Evolutionary conservation across 768 basidiomycete genomes (phyloP).

Genomic region (Gloeophyllum trabeum): DNA sequence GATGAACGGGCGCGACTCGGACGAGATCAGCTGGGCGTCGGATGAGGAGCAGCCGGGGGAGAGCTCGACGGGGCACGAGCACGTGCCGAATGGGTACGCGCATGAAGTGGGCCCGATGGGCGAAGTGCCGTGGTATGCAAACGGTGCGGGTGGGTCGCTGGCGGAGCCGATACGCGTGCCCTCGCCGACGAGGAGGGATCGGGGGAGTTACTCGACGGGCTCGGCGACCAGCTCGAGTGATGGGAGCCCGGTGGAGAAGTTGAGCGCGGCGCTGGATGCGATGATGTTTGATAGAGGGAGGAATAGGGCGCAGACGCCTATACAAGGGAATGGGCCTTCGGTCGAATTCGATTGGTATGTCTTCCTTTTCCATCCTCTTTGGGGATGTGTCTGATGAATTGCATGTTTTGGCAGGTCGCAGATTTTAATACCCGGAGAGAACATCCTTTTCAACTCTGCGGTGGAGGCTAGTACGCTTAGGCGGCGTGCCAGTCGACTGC

Average conservation of each 20-base stretch:
- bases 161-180: background rate
- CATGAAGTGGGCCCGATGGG: constrained; percentile 31
- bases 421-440: constrained; percentile 32
- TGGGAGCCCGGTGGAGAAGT: constrained; percentile 30
- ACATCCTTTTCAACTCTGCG: constrained; percentile 34
- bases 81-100: constrained; percentile 2
- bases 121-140: constrained; percentile 24
- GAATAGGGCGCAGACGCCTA: constrained; percentile 39
- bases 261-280: constrained; percentile 21
- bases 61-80: constrained; percentile 5
- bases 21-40: constrained; percentile 43
- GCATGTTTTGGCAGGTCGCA: constrained; percentile 17
- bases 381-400: background rate
- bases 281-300: constrained; percentile 34
- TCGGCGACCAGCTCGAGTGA: constrained; percentile 38
- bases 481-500: constrained; percentile 45
- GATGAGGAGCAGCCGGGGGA: constrained; percentile 28
- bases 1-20: constrained; percentile 7
- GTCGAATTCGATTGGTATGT: constrained; percentile 34
- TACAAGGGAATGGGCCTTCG: constrained; percentile 32
- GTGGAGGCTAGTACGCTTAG: constrained; percentile 45
- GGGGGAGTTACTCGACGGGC: constrained; percentile 15
- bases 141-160: constrained; percentile 1
- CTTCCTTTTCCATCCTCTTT: background rate
- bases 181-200: background rate